Conservation (phyloP, 345 rosid genomes). For the Microcos paniculata region DNA sequence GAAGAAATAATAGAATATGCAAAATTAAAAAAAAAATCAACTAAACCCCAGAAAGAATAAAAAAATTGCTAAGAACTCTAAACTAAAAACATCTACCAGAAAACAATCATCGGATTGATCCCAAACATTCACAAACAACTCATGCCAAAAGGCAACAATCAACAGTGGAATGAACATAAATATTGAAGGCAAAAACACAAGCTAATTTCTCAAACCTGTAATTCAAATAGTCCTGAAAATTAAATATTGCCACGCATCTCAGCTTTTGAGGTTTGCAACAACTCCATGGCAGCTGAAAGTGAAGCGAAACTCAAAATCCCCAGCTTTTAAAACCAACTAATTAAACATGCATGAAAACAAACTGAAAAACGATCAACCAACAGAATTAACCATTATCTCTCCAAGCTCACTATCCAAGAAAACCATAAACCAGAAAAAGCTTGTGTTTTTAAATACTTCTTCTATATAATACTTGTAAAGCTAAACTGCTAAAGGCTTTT, state of each 20-base stretch:
- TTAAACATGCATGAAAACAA: conserved; percentile 26
- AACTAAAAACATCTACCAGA: conserved; percentile 49
- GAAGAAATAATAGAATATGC: conserved; percentile 24
- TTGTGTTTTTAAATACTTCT: conserved; percentile 35
- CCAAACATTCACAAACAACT: conserved; percentile 45
- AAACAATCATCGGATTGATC: conserved; percentile 98
- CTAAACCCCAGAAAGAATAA: conserved; percentile 69
- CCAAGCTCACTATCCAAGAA: conserved; percentile 37
- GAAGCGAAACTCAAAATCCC: conserved; percentile 26
- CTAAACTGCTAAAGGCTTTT: conserved; percentile 14
- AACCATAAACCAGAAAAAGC: conserved; percentile 37
- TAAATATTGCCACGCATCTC: conserved; percentile 42
- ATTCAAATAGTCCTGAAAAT: conserved; percentile 39
- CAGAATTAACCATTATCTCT: conserved; percentile 3
- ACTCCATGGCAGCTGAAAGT: conserved; percentile 37
- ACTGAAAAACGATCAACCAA: conserved; percentile 13
- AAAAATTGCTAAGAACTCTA: conserved; percentile 52
- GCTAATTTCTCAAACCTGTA: conserved; percentile 38
- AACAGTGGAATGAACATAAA: conserved; percentile 36
- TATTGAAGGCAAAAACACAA: conserved; percentile 32
- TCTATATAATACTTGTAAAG: background rate
- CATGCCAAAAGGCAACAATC: conserved; percentile 43
- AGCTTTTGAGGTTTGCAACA: conserved; percentile 35
- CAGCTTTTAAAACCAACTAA: conserved; percentile 5
- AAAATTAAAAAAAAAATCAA: background rate